Evolutionary conservation across 305 asterid species (phyloP).

Genomic region (Plantago coronopus): DNA sequence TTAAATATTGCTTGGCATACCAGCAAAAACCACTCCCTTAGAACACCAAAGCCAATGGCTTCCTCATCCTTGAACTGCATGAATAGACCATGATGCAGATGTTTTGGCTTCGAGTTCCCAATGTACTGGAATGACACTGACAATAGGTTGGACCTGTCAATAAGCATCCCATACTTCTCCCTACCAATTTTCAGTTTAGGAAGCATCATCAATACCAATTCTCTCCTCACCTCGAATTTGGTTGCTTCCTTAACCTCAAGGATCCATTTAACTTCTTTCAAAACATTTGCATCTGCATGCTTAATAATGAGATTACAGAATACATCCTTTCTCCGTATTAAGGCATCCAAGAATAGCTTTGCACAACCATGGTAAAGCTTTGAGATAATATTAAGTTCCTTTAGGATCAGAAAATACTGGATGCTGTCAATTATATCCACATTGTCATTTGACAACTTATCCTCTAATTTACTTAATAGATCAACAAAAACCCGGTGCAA

Average conservation of each 20-base stretch:
- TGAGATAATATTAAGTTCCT: conserved; percentile 58
- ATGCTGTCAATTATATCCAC: conserved; percentile 38
- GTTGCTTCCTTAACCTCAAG: conserved; percentile 67
- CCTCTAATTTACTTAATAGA: conserved; percentile 47
- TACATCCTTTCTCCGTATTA: conserved; percentile 52
- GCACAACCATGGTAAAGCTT: conserved; percentile 52
- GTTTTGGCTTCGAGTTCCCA: conserved; percentile 43
- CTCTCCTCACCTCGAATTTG: conserved; percentile 76
- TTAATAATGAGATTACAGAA: conserved; percentile 52
- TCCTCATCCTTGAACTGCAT: conserved; percentile 90
- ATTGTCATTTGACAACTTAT: conserved; percentile 49
- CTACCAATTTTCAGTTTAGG: conserved; percentile 77
- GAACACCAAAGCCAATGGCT: conserved; percentile 93
- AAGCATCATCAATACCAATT: conserved; percentile 71
- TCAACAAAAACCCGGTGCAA: conserved; percentile 39
- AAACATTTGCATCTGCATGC: conserved; percentile 64
- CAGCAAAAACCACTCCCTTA: conserved; percentile 93
- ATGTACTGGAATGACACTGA: conserved; percentile 77
- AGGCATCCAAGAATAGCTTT: conserved; percentile 51
- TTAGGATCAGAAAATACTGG: conserved; percentile 59
- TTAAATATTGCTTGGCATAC: conserved; percentile 52
- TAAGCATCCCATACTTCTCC: conserved; percentile 80
- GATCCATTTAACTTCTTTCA: conserved; percentile 68
- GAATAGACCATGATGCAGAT: conserved; percentile 70
- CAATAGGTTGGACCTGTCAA: conserved; percentile 74